These are phyloP conservation scores for Pezicula rhizophila DNA, from an alignment of 2,329 filamentous ascomycete genomes.

Conservation along the genomic window DNA sequence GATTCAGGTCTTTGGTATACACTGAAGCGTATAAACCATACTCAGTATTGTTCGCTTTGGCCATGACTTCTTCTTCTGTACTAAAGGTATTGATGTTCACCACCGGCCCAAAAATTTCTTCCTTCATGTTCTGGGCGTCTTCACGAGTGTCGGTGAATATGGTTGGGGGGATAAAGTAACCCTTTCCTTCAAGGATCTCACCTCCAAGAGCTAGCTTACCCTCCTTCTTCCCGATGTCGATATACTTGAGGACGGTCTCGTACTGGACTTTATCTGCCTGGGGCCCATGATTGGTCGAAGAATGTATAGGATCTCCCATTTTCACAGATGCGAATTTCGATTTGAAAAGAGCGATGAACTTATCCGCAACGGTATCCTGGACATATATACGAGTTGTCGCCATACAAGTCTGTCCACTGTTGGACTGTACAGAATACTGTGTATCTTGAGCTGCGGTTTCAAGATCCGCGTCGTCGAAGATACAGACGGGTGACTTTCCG, in stretches of 20 bases:
- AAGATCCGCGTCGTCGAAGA: constrained; percentile 55
- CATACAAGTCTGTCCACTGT: constrained; percentile 21
- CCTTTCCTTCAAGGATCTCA: neutral
- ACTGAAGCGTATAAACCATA: constrained; percentile 55
- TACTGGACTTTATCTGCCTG: constrained; percentile 17
- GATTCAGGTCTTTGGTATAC: constrained; percentile 50
- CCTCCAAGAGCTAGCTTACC: constrained; percentile 11
- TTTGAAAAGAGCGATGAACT: constrained; percentile 16
- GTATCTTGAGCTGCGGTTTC: constrained; percentile 17
- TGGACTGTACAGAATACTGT: constrained; percentile 12
- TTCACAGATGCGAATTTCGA: constrained; percentile 7
- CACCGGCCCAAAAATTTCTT: constrained; percentile 57
- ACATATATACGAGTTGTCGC: constrained; percentile 19
- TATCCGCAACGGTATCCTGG: constrained; percentile 14
- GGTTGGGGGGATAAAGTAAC: constrained; percentile 14
- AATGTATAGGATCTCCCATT: constrained; percentile 13
- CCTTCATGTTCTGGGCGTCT: constrained; percentile 28
- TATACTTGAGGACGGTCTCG: constrained; percentile 14
- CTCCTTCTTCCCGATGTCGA: constrained; percentile 16
- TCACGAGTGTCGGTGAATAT: constrained; percentile 16
- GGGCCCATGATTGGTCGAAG: constrained; percentile 15
- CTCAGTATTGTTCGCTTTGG: constrained; percentile 57
- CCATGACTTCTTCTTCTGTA: constrained; percentile 49
- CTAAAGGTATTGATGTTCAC: constrained; percentile 50
- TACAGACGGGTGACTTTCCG: constrained; percentile 56